phyloP scores from a whole-genome alignment of 2,329 filamentous ascomycete species.

The Shiraia bambusicola region DNA sequence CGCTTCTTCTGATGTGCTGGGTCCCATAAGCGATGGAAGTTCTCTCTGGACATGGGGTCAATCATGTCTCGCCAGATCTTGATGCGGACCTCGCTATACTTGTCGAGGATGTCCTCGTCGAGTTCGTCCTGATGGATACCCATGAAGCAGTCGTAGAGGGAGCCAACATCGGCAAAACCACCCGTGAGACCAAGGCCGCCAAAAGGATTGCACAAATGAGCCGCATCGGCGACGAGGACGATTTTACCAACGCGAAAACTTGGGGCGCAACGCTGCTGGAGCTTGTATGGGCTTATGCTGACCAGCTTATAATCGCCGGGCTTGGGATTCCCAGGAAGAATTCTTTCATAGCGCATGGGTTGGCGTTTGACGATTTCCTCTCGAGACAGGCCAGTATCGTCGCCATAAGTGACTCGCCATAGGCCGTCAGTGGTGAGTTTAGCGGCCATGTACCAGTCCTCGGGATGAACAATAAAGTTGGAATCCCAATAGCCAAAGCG shows the following conservation, averaged over 20 bases:
- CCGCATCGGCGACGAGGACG: conserved; percentile 62
- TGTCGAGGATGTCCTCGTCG: conserved; percentile 39
- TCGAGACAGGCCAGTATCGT: conserved; percentile 53
- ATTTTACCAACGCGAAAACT: conserved; percentile 60
- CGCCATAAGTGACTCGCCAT: conserved; percentile 66
- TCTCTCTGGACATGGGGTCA: conserved; percentile 44
- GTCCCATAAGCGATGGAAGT: conserved; percentile 43
- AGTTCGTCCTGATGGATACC: conserved; percentile 39
- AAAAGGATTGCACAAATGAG: conserved; percentile 59
- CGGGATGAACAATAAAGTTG: conserved; percentile 64
- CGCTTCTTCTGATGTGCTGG: conserved; percentile 25
- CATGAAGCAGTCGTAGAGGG: conserved; percentile 60
- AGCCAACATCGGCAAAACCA: conserved; percentile 64
- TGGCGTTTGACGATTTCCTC: conserved; percentile 58
- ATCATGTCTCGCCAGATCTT: conserved; percentile 40
- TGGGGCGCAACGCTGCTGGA: conserved; percentile 62
- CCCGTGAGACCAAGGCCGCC: conserved; percentile 65
- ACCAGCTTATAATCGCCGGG: conserved; percentile 59
- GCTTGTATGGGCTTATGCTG: conserved; percentile 61
- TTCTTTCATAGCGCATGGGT: conserved; percentile 57
- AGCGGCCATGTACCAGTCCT: conserved; percentile 65
- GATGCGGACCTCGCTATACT: conserved; percentile 38
- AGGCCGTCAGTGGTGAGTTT: conserved; percentile 60
- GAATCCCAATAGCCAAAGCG: conserved; percentile 58
- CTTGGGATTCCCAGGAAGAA: conserved; percentile 62